Evolutionary conservation across 768 basidiomycete genomes (phyloP).

Genomic region (Leccinum barrowsii): DNA sequence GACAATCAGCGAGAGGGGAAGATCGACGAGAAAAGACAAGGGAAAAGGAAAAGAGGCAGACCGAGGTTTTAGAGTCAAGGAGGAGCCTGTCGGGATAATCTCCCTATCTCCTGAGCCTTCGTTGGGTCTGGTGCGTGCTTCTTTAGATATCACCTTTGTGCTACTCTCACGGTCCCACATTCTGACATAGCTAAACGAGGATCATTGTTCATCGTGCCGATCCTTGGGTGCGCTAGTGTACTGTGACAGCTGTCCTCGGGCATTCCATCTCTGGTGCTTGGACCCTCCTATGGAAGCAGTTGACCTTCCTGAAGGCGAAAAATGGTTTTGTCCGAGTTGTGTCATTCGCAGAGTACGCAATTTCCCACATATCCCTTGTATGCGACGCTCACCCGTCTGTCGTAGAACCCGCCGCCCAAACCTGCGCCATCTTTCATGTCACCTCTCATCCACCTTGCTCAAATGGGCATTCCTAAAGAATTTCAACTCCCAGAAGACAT

Average conservation of each 20-base stretch:
- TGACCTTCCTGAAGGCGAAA: constrained; percentile 77
- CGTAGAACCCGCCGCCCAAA: constrained; percentile 58
- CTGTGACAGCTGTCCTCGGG: constrained; percentile 94
- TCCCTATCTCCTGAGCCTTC: constrained; percentile 37
- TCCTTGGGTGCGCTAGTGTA: constrained; percentile 85
- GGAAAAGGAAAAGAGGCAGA: constrained; percentile 47
- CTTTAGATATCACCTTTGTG: constrained; percentile 3
- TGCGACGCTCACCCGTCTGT: constrained; percentile 12
- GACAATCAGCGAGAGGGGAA: constrained; percentile 24
- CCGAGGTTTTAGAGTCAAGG: constrained; percentile 39
- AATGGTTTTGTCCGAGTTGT: constrained; percentile 81
- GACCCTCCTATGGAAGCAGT: constrained; percentile 90
- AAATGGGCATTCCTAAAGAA: constrained; percentile 69
- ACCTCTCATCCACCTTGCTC: constrained; percentile 66
- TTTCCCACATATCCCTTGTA: not conserved
- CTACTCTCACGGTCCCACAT: constrained; percentile 15
- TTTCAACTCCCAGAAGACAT: constrained; percentile 87
- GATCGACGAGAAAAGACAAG: constrained; percentile 38
- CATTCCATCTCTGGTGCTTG: constrained; percentile 95
- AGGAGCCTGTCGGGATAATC: constrained; percentile 37
- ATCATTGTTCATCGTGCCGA: constrained; percentile 83
- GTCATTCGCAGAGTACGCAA: constrained; percentile 57
- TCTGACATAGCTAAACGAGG: constrained; percentile 56
- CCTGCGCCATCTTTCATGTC: constrained; percentile 69
- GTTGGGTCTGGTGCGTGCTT: constrained; percentile 35